These are phyloP conservation scores for Aspergillus conjunctus DNA, from an alignment of 495 filamentous ascomycete genomes.

Conservation along the genomic window DNA sequence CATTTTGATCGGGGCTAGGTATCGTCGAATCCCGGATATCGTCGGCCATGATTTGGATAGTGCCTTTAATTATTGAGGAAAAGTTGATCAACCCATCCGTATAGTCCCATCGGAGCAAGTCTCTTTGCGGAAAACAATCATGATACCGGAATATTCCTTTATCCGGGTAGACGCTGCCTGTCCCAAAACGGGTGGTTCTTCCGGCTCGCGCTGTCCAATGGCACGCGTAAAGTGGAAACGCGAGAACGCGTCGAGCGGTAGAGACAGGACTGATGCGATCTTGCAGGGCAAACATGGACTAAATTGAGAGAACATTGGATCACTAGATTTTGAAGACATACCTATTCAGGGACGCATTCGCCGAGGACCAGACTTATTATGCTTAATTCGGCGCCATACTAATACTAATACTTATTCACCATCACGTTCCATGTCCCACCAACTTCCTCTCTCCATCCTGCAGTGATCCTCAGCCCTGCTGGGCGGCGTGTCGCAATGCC, in stretches of 20 bases:
- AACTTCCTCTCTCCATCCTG: conserved; percentile 5
- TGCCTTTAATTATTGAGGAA: neutral
- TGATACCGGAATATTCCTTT: conserved; percentile 22
- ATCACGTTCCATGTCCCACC: conserved; percentile 33
- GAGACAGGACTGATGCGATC: conserved; percentile 19
- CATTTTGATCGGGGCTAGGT: conserved; percentile 17
- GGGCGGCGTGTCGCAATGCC: conserved; percentile 53
- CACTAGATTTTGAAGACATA: conserved; percentile 11
- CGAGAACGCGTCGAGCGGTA: conserved; percentile 39
- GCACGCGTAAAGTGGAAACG: conserved; percentile 37
- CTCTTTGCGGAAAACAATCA: conserved; percentile 20
- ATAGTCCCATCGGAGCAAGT: neutral
- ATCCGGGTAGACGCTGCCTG: conserved; percentile 15
- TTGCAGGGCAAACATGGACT: conserved; percentile 19
- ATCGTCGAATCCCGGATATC: conserved; percentile 48
- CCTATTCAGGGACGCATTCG: neutral
- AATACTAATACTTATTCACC: neutral
- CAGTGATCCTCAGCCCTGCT: conserved; percentile 32
- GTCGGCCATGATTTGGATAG: conserved; percentile 53
- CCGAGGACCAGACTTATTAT: conserved; percentile 8
- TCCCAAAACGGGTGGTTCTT: conserved; percentile 33
- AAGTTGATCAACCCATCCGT: neutral
- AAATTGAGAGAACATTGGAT: conserved; percentile 31
- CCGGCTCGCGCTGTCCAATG: conserved; percentile 27
- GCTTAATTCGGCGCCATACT: conserved; percentile 6